A percentile compares a stretch with the other conserved stretches of the same genome.
phyloP scores from a whole-genome alignment of 108 stramenopile species.

The Fistulifera pelliculosa region DNA sequence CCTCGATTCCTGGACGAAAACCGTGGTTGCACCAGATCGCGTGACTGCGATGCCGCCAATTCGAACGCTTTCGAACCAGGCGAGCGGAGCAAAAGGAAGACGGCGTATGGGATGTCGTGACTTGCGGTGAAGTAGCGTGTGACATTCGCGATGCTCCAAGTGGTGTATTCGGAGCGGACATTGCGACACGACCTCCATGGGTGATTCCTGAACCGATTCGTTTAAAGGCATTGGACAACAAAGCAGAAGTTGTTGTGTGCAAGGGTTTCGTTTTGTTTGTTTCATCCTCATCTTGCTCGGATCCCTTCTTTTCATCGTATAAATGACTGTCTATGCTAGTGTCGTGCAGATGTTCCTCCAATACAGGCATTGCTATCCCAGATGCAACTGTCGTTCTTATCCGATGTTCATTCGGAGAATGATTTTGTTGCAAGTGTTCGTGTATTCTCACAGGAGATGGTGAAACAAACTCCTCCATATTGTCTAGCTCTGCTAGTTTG shows the following conservation, averaged over 20 bases:
- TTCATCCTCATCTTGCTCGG: background rate
- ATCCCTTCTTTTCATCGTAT: too few relatives aligned
- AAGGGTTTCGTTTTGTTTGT: background rate
- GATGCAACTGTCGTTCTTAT: too few relatives aligned
- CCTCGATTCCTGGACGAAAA: too few relatives aligned
- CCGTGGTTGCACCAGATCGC: too few relatives aligned
- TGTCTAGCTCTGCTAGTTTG: background rate
- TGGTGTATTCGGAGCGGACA: background rate
- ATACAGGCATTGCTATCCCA: too few relatives aligned
- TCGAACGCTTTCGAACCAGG: slow-evolving; percentile 28
- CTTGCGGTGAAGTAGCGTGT: too few relatives aligned
- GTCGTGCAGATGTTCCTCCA: too few relatives aligned
- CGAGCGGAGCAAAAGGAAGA: slow-evolving; percentile 24
- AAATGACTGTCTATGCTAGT: too few relatives aligned
- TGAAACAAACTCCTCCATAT: background rate
- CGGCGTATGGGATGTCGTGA: slow-evolving; percentile 5
- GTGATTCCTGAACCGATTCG: slow-evolving; percentile 14
- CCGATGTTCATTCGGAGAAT: too few relatives aligned
- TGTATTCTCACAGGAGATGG: too few relatives aligned
- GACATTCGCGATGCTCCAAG: slow-evolving; percentile 2
- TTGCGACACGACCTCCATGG: background rate
- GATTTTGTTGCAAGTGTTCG: too few relatives aligned
- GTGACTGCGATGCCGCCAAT: background rate
- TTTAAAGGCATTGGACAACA: slow-evolving; percentile 23
- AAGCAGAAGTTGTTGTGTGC: slow-evolving; percentile 16